Percentiles rank a stretch among this genome's conserved stretches.
Conservation (phyloP, 2,329 filamentous ascomycete genomes). For the Penicillium sp. region DNA sequence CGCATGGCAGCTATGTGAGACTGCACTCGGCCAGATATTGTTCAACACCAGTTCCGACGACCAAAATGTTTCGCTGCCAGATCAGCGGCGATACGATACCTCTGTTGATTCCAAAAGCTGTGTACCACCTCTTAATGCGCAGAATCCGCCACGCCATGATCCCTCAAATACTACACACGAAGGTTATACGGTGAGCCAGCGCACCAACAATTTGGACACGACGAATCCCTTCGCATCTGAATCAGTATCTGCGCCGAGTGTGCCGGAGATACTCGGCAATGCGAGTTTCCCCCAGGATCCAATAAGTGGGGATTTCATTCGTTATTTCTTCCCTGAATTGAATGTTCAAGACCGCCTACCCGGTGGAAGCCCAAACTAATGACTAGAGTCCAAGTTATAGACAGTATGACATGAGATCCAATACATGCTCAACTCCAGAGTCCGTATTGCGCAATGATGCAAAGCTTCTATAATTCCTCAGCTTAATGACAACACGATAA, state of each 20-base stretch:
- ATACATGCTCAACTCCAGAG: too few species aligned
- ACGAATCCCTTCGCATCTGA: background rate
- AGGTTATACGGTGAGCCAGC: background rate
- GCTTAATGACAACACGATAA: background rate
- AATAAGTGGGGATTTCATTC: background rate
- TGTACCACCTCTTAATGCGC: background rate
- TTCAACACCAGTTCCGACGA: conserved; percentile 17
- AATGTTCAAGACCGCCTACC: background rate
- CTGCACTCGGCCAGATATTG: conserved; percentile 20
- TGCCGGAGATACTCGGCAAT: background rate
- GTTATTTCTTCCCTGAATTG: background rate
- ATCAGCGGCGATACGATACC: background rate
- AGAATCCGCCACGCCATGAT: background rate
- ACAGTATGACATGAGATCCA: too few species aligned
- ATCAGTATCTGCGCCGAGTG: background rate
- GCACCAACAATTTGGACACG: background rate
- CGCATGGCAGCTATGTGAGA: conserved; percentile 34
- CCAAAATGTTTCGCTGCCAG: conserved; percentile 1
- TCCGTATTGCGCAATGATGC: too few species aligned
- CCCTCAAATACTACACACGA: background rate
- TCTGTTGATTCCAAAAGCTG: background rate
- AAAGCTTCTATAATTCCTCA: background rate
- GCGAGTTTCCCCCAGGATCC: background rate
- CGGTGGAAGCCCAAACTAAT: background rate
- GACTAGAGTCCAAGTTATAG: background rate